These are phyloP conservation scores for Isabelozyma heimii DNA, from an alignment of 805 yeast genomes.

Conservation along the genomic window DNA sequence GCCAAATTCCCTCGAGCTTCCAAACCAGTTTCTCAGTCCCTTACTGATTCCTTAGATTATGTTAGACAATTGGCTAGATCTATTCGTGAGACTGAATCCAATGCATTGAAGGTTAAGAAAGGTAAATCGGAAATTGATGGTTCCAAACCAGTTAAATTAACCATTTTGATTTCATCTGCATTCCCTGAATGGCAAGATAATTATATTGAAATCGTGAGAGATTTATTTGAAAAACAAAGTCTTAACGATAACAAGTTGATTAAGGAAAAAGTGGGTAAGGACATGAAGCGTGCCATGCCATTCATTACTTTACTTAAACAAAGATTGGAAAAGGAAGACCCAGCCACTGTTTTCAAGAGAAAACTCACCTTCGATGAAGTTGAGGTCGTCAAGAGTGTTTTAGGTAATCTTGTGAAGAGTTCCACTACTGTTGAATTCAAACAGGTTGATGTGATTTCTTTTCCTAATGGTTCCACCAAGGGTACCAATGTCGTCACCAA, in stretches of 20 bases:
- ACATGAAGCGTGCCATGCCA: conserved; percentile 98
- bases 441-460: conserved; percentile 57
- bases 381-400: conserved; percentile 56
- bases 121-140: conserved; percentile 75
- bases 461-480: conserved; percentile 57
- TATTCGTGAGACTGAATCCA: conserved; percentile 91
- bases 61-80: conserved; percentile 76
- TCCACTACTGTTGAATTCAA: conserved; percentile 55
- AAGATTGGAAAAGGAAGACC: conserved; percentile 66
- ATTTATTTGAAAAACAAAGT: conserved; percentile 62
- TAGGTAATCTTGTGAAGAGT: conserved; percentile 57
- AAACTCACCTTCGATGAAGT: conserved; percentile 80
- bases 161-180: conserved; percentile 71
- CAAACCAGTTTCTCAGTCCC: conserved; percentile 58
- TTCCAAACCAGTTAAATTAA: conserved; percentile 67
- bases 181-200: conserved; percentile 71
- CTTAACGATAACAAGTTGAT: conserved; percentile 64
- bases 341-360: conserved; percentile 84
- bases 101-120: conserved; percentile 76
- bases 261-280: conserved; percentile 71
- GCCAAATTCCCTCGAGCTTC: conserved; percentile 80
- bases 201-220: conserved; percentile 67
- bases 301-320: conserved; percentile 84
- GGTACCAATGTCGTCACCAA: conserved; percentile 72
- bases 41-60: conserved; percentile 71